phyloP scores from a whole-genome alignment of 78 protist species.

The Planoprotostelium fungivorum region DNA sequence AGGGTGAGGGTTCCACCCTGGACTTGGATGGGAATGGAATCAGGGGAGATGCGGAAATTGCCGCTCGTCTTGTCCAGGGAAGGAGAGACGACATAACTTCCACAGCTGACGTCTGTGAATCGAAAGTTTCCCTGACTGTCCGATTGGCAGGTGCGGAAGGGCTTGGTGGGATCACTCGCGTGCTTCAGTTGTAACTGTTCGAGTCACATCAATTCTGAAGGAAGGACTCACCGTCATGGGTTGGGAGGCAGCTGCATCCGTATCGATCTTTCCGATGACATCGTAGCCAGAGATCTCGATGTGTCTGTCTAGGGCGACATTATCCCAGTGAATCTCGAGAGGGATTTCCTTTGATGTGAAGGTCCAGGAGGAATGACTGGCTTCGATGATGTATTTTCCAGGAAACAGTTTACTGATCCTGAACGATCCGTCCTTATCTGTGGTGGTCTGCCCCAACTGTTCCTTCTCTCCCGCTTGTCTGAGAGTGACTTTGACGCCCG shows the following conservation, averaged over 20 bases:
- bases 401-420: not conserved
- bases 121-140: not conserved
- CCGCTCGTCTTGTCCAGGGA: not conserved
- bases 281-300: not conserved
- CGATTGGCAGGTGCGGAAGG: not conserved
- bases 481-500: not conserved
- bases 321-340: not conserved
- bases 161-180: not conserved
- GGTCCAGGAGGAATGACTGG: slow-evolving; percentile 2
- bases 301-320: not conserved
- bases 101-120: not conserved
- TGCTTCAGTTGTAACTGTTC: not conserved
- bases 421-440: not conserved
- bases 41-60: not conserved
- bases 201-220: too few species aligned
- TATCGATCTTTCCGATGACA: not conserved
- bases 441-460: not conserved
- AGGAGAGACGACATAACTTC: not conserved
- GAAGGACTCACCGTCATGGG: too few species aligned
- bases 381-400: not conserved
- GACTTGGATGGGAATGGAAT: not conserved
- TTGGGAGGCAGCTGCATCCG: too few species aligned
- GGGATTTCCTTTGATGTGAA: not conserved
- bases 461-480: not conserved
- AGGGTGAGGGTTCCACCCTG: not conserved